Conservation (phyloP, 73 alveolate genomes). For the Loxodes magnus region DNA sequence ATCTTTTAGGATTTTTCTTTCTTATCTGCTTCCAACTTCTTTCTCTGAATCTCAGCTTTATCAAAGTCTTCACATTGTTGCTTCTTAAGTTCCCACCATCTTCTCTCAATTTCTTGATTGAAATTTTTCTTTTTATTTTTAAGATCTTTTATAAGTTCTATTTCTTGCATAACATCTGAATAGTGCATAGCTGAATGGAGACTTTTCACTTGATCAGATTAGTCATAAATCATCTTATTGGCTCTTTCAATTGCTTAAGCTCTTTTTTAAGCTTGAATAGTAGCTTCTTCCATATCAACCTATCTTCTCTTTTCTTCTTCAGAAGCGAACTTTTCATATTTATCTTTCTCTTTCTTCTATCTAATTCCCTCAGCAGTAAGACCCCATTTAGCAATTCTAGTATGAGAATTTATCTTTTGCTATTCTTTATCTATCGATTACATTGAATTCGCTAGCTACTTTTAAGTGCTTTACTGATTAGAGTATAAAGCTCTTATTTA, state of each 20-base stretch:
- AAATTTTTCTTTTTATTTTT: conserved; percentile 38
- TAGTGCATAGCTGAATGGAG: conserved; percentile 58
- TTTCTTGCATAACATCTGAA: conserved; percentile 65
- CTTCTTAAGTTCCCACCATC: conserved; percentile 50
- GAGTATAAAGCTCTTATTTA: no score
- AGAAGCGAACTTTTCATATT: conserved; percentile 45
- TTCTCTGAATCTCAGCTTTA: conserved; percentile 23
- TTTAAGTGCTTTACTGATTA: no score
- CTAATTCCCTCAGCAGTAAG: conserved; percentile 48
- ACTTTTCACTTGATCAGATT: conserved; percentile 71
- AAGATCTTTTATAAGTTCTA: conserved; percentile 49
- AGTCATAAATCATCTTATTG: conserved; percentile 51
- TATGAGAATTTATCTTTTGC: conserved; percentile 52
- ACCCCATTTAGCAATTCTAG: conserved; percentile 49
- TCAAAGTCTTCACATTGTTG: conserved; percentile 62
- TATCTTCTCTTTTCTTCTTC: conserved; percentile 61
- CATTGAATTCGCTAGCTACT: no score
- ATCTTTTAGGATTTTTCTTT: conserved; percentile 45
- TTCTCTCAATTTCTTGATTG: conserved; percentile 42
- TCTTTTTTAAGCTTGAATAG: conserved; percentile 44
- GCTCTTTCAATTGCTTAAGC: conserved; percentile 58
- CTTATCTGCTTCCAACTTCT: conserved; percentile 39
- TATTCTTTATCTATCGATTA: no score
- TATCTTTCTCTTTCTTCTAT: conserved; percentile 56
- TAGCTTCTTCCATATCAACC: conserved; percentile 68